A percentile compares a stretch with the other conserved stretches of the same genome.
These are phyloP conservation scores for Pythium rishiriense DNA, from an alignment of 352 stramenopile genomes.

Conservation along the genomic window DNA sequence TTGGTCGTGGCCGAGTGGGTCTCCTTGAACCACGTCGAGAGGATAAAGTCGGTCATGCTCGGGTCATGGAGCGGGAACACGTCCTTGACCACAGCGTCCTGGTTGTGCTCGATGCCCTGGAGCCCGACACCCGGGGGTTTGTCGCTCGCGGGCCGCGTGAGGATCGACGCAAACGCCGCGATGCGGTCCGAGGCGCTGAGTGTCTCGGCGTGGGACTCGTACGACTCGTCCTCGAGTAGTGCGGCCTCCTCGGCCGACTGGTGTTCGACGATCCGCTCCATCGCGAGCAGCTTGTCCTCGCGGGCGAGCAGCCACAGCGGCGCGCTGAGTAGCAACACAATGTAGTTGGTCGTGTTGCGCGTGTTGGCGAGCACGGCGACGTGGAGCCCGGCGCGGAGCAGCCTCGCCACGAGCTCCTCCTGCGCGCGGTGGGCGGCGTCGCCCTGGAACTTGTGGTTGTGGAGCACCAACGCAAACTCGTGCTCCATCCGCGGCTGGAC, in stretches of 20 bases:
- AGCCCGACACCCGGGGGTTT: conserved; percentile 52
- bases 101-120: conserved; percentile 49
- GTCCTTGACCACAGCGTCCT: conserved; percentile 49
- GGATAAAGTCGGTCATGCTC: conserved; percentile 63
- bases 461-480: conserved; percentile 57
- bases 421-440: conserved; percentile 36
- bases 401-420: conserved; percentile 38
- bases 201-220: conserved; percentile 54
- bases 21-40: conserved; percentile 56
- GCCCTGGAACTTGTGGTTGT: conserved; percentile 33
- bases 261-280: conserved; percentile 62
- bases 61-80: conserved; percentile 64
- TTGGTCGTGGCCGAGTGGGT: conserved; percentile 40
- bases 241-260: conserved; percentile 54
- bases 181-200: conserved; percentile 53
- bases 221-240: conserved; percentile 48
- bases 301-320: conserved; percentile 56
- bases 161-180: conserved; percentile 52
- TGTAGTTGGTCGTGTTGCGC: conserved; percentile 39
- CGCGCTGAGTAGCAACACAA: conserved; percentile 57
- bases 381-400: conserved; percentile 50
- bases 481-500: conserved; percentile 56
- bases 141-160: conserved; percentile 44
- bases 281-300: conserved; percentile 64
- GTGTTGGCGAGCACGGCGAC: conserved; percentile 60